Conservation (phyloP, 75 land plant species). For the Sequoia sempervirens region DNA sequence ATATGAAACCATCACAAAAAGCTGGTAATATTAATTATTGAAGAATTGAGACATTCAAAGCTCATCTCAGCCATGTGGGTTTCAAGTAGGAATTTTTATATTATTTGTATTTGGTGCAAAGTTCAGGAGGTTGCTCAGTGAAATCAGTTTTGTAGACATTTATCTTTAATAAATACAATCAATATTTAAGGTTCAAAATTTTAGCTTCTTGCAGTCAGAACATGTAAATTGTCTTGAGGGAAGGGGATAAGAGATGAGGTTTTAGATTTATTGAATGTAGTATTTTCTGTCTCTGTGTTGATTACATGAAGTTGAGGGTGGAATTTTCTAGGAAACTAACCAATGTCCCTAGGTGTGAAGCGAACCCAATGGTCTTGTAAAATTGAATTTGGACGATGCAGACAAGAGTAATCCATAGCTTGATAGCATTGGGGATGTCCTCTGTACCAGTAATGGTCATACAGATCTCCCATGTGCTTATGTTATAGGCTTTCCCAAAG, state of each 20-base stretch:
- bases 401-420: not conserved
- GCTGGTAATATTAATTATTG: not conserved
- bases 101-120: not conserved
- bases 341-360: not conserved
- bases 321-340: not conserved
- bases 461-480: not conserved
- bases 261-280: not conserved
- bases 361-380: not conserved
- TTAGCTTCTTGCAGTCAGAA: not conserved
- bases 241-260: not conserved
- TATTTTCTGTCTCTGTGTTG: not conserved
- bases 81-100: not conserved
- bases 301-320: not conserved
- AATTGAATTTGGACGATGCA: not conserved
- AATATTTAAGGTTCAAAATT: not conserved
- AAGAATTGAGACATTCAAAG: not conserved
- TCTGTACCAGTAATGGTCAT: not conserved
- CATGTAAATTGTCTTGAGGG: not conserved
- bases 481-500: not conserved
- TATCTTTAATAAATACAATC: not conserved
- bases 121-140: not conserved
- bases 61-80: not conserved
- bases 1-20: not conserved
- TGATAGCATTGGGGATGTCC: not conserved
- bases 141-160: not conserved